Base-by-base conservation (phyloP, 2,329 filamentous ascomycete species). In the Aspergillus melleus region DNA sequence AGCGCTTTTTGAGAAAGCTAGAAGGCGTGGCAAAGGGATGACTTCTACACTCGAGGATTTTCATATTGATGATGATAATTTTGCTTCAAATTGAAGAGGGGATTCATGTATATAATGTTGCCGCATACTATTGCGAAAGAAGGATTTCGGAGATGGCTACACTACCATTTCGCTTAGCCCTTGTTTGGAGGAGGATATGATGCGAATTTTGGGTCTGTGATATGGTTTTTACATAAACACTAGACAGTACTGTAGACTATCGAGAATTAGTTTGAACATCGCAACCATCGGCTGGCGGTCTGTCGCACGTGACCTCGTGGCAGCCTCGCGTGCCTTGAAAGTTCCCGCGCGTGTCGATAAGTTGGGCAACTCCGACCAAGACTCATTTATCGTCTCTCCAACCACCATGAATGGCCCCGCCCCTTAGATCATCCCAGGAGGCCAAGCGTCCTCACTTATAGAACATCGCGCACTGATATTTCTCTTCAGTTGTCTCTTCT, bases 1-100 rank as follows among this genome's bases (percentile, higher is more conserved):
- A 20, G 70, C 72, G 14, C 73, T 74, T 30, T 68, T 78, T 36
- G 65, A 72, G 26, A 77, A 72, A 54, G 72, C 74, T 16, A 70
- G 65, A 57, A 63, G 67, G 30, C 72, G 73, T 51, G 68, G 68
- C 42, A 68, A 66, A 50, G 69, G 74, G 36, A 69, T 74, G 6
- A 59, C 68, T 36, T 68, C 68, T 47, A 70, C 68, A 46, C 50
- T 76, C 54, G 68, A 70, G 30, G 62, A 67, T 52, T 55, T 75
- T 22, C 70, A 74, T 58, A 68, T 75, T 26, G 68, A 71, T 54
- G 58, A 58, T 20, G 60, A 59, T 30, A 59, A 59, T 20, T 49
- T 61, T 22, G 61, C 44, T 30, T 53, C 24, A 47, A 19, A 14
- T 36, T n/a, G 22, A n/a, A 24, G 26, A 14, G 19, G 24, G 5